phyloP scores from a whole-genome alignment of 768 basidiomycete species.

The Boletellus ananas region DNA sequence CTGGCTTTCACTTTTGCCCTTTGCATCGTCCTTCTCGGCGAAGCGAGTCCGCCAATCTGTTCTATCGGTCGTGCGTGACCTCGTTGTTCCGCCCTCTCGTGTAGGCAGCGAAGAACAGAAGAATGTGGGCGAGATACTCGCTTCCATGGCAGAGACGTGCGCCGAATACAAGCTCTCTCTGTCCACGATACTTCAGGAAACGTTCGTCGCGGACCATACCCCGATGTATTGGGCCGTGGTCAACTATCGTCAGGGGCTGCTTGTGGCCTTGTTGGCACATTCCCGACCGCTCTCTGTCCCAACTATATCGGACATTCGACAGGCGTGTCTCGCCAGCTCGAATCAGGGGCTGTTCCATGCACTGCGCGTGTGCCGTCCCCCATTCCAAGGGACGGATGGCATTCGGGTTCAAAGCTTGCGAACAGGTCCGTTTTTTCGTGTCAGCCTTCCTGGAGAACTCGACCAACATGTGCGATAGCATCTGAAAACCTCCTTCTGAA shows the following conservation, averaged over 20 bases:
- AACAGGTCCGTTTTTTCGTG: constrained; percentile 22
- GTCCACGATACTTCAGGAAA: constrained; percentile 26
- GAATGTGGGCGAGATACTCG: constrained; percentile 41
- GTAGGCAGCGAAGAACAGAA: neutral
- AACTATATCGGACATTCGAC: constrained; percentile 59
- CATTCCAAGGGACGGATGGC: constrained; percentile 23
- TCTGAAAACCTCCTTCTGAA: constrained; percentile 45
- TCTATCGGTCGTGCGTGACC: constrained; percentile 48
- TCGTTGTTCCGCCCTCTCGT: constrained; percentile 31
- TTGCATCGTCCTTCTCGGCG: constrained; percentile 26
- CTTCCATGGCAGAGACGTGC: constrained; percentile 61
- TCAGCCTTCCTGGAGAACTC: neutral
- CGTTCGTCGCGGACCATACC: constrained; percentile 21
- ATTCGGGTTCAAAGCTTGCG: constrained; percentile 12
- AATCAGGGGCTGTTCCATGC: constrained; percentile 29
- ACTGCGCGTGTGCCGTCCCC: constrained; percentile 20
- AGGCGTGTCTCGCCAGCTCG: constrained; percentile 50
- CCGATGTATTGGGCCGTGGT: constrained; percentile 32
- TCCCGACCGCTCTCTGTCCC: constrained; percentile 38
- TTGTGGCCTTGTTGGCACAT: constrained; percentile 51
- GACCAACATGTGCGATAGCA: constrained; percentile 9
- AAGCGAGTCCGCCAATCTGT: constrained; percentile 52
- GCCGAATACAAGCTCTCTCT: constrained; percentile 43
- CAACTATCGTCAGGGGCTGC: constrained; percentile 35
- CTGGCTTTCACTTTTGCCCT: constrained; percentile 31